Conservation (phyloP, 2,329 filamentous ascomycete species). For the Penicillium freii region DNA sequence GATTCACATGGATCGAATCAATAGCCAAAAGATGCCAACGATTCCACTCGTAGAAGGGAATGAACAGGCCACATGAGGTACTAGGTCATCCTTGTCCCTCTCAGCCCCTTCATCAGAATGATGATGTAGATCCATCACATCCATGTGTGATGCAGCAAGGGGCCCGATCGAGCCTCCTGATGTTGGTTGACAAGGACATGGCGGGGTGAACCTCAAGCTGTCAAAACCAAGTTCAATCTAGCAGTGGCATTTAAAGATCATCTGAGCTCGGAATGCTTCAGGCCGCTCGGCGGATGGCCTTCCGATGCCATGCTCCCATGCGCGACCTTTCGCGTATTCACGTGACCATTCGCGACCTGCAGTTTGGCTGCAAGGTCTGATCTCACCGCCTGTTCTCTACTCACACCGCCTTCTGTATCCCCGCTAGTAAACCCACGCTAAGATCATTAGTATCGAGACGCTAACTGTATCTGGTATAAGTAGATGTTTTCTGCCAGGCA, state of each 20-base stretch:
- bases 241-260: constrained; percentile 2
- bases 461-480: neutral
- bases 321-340: constrained; percentile 16
- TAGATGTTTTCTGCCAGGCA: constrained; percentile 2
- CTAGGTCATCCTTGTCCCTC: neutral
- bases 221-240: neutral
- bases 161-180: neutral
- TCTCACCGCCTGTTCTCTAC: constrained; percentile 10
- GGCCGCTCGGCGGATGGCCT: constrained; percentile 7
- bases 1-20: neutral
- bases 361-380: constrained; percentile 5
- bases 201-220: neutral
- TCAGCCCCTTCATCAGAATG: neutral
- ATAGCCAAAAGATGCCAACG: neutral
- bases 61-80: neutral
- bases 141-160: constrained; percentile 3
- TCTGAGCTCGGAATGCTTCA: constrained; percentile 21
- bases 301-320: constrained; percentile 7
- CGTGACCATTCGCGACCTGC: constrained; percentile 21
- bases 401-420: constrained; percentile 19
- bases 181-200: neutral
- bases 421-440: constrained; percentile 3
- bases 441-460: neutral
- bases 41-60: neutral
- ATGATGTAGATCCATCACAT: constrained; percentile 1